Percentiles rank a stretch among this genome's conserved stretches.
These are phyloP conservation scores for Phallus indusiatus DNA, from an alignment of 768 basidiomycete species.

Conservation along the genomic window DNA sequence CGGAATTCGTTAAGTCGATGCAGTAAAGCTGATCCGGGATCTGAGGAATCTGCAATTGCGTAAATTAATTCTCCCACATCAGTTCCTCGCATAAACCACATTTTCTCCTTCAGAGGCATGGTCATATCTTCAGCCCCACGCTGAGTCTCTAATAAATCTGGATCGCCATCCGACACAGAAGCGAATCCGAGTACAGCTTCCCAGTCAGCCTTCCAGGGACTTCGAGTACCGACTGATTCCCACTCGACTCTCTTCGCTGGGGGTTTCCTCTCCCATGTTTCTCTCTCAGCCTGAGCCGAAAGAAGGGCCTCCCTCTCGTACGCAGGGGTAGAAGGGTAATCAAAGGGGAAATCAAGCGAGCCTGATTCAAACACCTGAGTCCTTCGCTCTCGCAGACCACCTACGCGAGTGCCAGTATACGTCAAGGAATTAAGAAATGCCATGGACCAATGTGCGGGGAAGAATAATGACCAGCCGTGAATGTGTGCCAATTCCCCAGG, in stretches of 20 bases:
- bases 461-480: constrained; percentile 81
- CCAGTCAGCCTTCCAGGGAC: constrained; percentile 79
- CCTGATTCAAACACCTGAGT: constrained; percentile 82
- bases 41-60: constrained; percentile 28
- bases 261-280: constrained; percentile 70
- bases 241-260: constrained; percentile 80
- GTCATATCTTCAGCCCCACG: constrained; percentile 3
- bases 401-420: constrained; percentile 76
- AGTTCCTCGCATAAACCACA: constrained; percentile 64
- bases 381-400: constrained; percentile 74
- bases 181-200: constrained; percentile 48
- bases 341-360: constrained; percentile 65
- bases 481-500: constrained; percentile 31
- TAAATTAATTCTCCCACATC: constrained; percentile 38
- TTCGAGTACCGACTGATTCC: constrained; percentile 48
- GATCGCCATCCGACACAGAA: constrained; percentile 3
- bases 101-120: constrained; percentile 7
- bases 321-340: constrained; percentile 54
- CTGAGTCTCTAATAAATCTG: constrained; percentile 16
- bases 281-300: constrained; percentile 44
- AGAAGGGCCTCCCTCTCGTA: constrained; percentile 41
- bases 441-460: constrained; percentile 89
- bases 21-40: constrained; percentile 36
- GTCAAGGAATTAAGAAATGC: constrained; percentile 77
- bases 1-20: constrained; percentile 52